Evolutionary conservation across 1,139 yeast genomes (phyloP), one percentile per base, ranked within the genome.

Genomic region (Candida sanyaensis): DNA sequence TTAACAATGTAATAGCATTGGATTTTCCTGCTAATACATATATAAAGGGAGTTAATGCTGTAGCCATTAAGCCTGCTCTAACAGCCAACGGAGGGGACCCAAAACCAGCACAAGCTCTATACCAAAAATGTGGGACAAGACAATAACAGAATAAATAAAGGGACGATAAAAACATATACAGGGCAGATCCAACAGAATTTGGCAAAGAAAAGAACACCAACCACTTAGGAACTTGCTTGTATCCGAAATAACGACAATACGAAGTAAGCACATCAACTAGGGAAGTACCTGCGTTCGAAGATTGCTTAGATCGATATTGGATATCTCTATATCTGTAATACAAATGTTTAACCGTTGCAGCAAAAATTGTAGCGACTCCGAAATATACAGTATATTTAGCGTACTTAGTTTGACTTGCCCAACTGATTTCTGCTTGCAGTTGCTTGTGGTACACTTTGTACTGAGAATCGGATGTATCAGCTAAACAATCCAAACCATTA

Each of bases 81-180:
- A 79, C 75, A 0, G 81, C 83, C 42, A 81, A 54, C n/a, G 88
- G 88, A n/a, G 88, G 85, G 1, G 84, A 71, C 1, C 88, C 88
- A 62, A 83, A 82, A 0, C 80, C 81, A 5, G 63, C 45, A 59
- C 88, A 83, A 0, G 68, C 79, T 53, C 87, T 64, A 56, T 78
- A 79, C 77, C 81, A 82, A 47, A 72, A 71, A 49, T 77, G 82
- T 4, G 87, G 88, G 1, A 69, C 65, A 26, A 73, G 61, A 42
- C 77, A 63, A 57, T 73, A 77, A 46, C 80, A 73, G 10, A 75
- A 58, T 42, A 78, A 54, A 58, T 77, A 83, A n/a, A 80, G 50
- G 2, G 77, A 58, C 1, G 81, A 68, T 0, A 68, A 68, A 4
- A 62, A 48, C 39, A 80, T 58, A 39, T 78, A 61, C n/a, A 79